A percentile compares a stretch with the other conserved stretches of the same genome.
phyloP scores from a whole-genome alignment of 176 grass and related monocot genomes.

The barley (Hordeum vulgare) region MorexV3_pseudomolecules_assembly NC_058522.1:391931233-391931732 shows the following conservation, averaged over 20 bases:
- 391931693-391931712: neutral
- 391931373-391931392: slow-evolving; percentile 24
- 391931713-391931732: neutral
- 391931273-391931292: slow-evolving; percentile 21
- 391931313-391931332: neutral
- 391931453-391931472: slow-evolving; percentile 17
- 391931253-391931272: too few relatives aligned
- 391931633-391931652: slow-evolving; percentile 7
- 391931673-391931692: neutral
- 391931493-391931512: slow-evolving; percentile 14
- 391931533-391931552: slow-evolving; percentile 65
- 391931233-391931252: too few relatives aligned
- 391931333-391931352: neutral
- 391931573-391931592: neutral
- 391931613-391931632: neutral
- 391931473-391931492: neutral
- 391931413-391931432: neutral
- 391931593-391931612: slow-evolving; percentile 7
- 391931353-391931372: slow-evolving; percentile 34
- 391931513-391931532: slow-evolving; percentile 51
- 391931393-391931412: neutral
- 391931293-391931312: neutral
- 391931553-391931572: slow-evolving; percentile 20
- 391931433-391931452: neutral
- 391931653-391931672: neutral